These are phyloP conservation scores for Aaosphaeria arxii DNA, from an alignment of 2,329 filamentous ascomycete genomes.

Conservation along the genomic window DNA sequence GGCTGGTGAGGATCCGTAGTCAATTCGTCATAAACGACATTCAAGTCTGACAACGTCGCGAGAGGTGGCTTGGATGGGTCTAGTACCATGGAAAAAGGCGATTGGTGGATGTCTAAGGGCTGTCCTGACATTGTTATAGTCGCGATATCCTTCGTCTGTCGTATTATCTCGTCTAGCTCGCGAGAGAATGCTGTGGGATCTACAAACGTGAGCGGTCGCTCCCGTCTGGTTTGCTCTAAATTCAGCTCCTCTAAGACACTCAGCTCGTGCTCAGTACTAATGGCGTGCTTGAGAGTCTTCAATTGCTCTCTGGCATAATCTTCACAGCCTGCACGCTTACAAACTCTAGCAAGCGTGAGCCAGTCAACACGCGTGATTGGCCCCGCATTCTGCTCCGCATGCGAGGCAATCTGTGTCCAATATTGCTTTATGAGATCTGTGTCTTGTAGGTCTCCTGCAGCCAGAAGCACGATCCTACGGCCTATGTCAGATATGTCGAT, in stretches of 20 bases:
- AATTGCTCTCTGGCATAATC: constrained; percentile 26
- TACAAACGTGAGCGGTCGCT: constrained; percentile 8
- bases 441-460: constrained; percentile 25
- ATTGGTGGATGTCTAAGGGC: constrained; percentile 33
- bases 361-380: constrained; percentile 27
- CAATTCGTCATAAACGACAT: constrained; percentile 43
- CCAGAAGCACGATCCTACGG: constrained; percentile 19
- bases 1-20: constrained; percentile 40
- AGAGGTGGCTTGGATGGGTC: constrained; percentile 18
- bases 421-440: constrained; percentile 21
- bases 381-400: constrained; percentile 17
- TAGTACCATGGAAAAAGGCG: constrained; percentile 38
- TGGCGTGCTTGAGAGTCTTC: constrained; percentile 19
- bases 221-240: not conserved
- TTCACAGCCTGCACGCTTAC: constrained; percentile 15
- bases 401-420: constrained; percentile 25
- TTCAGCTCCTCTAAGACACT: not conserved
- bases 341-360: constrained; percentile 31
- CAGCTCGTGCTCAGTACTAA: constrained; percentile 4
- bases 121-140: constrained; percentile 29
- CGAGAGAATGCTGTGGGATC: constrained; percentile 11
- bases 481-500: constrained; percentile 19
- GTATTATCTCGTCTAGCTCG: constrained; percentile 17
- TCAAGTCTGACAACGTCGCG: constrained; percentile 25
- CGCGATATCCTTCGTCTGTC: constrained; percentile 24